Evolutionary conservation across 768 basidiomycete genomes (phyloP).

Genomic region (Clathrus columnatus): DNA sequence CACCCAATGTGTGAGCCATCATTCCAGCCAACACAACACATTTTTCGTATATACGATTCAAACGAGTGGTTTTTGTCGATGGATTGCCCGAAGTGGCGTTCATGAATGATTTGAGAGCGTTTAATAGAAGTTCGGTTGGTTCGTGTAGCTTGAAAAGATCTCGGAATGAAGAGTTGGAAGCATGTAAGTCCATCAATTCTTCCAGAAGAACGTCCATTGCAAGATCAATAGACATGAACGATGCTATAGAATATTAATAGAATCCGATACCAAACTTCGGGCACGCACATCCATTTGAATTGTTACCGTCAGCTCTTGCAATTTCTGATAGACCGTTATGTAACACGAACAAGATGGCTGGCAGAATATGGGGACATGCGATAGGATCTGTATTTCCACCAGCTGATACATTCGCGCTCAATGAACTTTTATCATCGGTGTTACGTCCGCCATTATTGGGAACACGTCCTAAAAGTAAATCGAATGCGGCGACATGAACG

Average conservation of each 20-base stretch:
- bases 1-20: slow-evolving; percentile 54
- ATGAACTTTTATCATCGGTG: slow-evolving; percentile 17
- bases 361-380: slow-evolving; percentile 58
- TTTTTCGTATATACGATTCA: slow-evolving; percentile 52
- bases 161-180: slow-evolving; percentile 55
- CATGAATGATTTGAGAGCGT: slow-evolving; percentile 52
- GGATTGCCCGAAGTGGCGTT: slow-evolving; percentile 29
- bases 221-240: slow-evolving; percentile 19
- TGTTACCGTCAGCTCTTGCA: not conserved
- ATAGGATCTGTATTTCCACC: not conserved
- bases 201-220: slow-evolving; percentile 57
- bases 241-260: no score
- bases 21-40: slow-evolving; percentile 61
- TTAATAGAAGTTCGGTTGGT: slow-evolving; percentile 57
- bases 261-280: no score
- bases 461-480: slow-evolving; percentile 53
- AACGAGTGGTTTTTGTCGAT: slow-evolving; percentile 35
- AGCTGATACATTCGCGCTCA: slow-evolving; percentile 21
- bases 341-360: slow-evolving; percentile 62
- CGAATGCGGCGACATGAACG: slow-evolving; percentile 62
- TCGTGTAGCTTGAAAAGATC: slow-evolving; percentile 66
- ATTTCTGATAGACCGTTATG: slow-evolving; percentile 42
- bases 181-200: slow-evolving; percentile 61
- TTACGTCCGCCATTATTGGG: slow-evolving; percentile 12
- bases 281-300: slow-evolving; percentile 24